These are phyloP conservation scores for Atkinsonella texensis DNA, from an alignment of 2,329 filamentous ascomycete species.

Conservation along the genomic window DNA sequence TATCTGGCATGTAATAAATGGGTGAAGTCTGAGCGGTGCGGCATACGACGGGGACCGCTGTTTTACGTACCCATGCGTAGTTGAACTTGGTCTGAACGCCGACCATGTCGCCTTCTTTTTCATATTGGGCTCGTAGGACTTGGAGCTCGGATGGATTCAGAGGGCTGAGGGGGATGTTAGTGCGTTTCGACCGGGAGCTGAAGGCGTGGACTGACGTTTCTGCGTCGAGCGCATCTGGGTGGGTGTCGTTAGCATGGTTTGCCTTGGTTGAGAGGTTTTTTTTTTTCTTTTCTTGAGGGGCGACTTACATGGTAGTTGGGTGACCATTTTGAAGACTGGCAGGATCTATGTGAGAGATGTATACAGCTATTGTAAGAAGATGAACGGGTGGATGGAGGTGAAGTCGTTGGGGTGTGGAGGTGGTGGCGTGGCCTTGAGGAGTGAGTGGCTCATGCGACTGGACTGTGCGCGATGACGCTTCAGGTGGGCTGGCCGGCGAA, in stretches of 20 bases:
- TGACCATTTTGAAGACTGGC: constrained; percentile 27
- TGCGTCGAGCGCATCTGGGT: constrained; percentile 90
- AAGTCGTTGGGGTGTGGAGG: neutral
- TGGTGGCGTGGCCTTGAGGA: no score
- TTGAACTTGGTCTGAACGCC: constrained; percentile 99
- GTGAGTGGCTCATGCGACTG: neutral
- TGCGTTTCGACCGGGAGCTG: neutral
- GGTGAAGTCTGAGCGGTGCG: neutral
- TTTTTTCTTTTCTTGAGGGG: neutral
- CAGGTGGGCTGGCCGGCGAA: neutral
- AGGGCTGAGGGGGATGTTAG: constrained; percentile 40
- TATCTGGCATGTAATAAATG: neutral
- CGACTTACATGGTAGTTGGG: constrained; percentile 36
- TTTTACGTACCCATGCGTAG: constrained; percentile 75
- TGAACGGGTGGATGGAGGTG: neutral
- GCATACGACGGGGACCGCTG: no score
- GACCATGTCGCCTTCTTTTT: constrained; percentile 95
- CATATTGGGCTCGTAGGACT: constrained; percentile 86
- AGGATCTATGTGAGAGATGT: neutral
- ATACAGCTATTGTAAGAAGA: neutral
- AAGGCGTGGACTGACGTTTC: constrained; percentile 57
- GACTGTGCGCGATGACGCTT: constrained; percentile 3
- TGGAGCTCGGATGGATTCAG: constrained; percentile 85
- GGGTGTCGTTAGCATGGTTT: neutral
- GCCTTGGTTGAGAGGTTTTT: neutral